These are phyloP conservation scores for Phtheirospermum japonicum DNA, from an alignment of 257 asterid genomes.

Conservation along the genomic window DNA sequence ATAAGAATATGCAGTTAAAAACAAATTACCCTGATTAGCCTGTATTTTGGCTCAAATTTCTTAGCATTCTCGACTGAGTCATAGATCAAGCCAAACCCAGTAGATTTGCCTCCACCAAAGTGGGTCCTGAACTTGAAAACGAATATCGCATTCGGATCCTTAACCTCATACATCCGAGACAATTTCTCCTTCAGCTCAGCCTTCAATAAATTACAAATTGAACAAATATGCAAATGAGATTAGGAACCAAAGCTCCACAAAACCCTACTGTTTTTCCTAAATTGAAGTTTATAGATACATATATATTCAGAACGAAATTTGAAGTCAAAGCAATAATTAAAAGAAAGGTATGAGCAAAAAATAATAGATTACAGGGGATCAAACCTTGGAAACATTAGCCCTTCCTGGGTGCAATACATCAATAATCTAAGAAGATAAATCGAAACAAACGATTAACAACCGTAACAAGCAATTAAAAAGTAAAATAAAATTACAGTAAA, in stretches of 20 bases:
- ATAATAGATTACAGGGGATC: background rate
- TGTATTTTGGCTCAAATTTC: slow-evolving; percentile 85
- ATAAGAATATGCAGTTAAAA: background rate
- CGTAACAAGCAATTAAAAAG: background rate
- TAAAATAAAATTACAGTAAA: background rate
- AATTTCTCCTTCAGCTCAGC: slow-evolving; percentile 75
- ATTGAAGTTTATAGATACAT: background rate
- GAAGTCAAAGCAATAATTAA: too few relatives aligned
- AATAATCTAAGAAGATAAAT: slow-evolving; percentile 36
- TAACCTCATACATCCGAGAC: slow-evolving; percentile 61
- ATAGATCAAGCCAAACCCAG: slow-evolving; percentile 81
- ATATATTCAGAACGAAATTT: too few relatives aligned
- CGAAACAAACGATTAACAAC: background rate
- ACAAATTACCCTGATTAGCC: slow-evolving; percentile 72
- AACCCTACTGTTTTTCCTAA: background rate
- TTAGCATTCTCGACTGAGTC: slow-evolving; percentile 76
- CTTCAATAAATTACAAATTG: slow-evolving; percentile 27
- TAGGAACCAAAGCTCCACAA: background rate
- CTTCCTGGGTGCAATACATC: slow-evolving; percentile 76
- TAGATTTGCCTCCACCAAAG: slow-evolving; percentile 82
- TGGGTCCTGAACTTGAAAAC: slow-evolving; percentile 79
- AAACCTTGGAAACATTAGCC: slow-evolving; percentile 67
- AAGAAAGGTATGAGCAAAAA: too few relatives aligned
- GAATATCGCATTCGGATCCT: slow-evolving; percentile 59
- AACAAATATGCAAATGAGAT: background rate